Evolutionary conservation across 192 early-diverging fungal species (phyloP).

Genomic region (Coemansia sp.): DNA sequence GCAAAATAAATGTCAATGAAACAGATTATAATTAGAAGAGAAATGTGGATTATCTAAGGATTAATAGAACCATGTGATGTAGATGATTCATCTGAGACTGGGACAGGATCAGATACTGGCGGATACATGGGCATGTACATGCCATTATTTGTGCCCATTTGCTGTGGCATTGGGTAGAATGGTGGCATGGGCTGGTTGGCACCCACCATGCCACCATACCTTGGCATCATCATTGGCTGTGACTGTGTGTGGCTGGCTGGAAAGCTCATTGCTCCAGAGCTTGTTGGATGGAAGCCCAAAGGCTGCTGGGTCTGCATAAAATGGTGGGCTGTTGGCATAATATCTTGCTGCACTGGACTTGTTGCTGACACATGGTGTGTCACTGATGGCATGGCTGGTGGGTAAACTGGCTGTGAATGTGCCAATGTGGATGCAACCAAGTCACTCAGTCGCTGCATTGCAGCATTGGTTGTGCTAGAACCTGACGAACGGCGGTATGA

Average conservation of each 20-base stretch:
- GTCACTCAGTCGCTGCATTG: conserved; percentile 28
- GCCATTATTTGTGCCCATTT: not conserved
- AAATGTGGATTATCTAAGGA: too few species aligned
- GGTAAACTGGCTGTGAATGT: conserved; percentile 28
- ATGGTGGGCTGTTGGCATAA: conserved; percentile 17
- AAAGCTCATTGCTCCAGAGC: conserved; percentile 36
- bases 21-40: too few species aligned
- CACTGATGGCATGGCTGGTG: conserved; percentile 6
- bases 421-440: conserved; percentile 24
- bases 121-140: conserved; percentile 1
- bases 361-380: conserved; percentile 1
- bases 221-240: not conserved
- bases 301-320: not conserved
- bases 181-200: conserved; percentile 3
- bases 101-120: not conserved
- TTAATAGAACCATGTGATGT: too few species aligned
- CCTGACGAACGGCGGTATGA: not conserved
- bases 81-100: too few species aligned
- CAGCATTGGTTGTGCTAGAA: not conserved
- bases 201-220: conserved; percentile 48
- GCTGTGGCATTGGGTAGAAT: not conserved
- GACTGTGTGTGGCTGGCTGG: conserved; percentile 16
- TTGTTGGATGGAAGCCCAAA: conserved; percentile 20
- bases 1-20: too few species aligned
- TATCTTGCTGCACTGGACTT: conserved; percentile 5